These are phyloP conservation scores for Xylaria bambusicola DNA, from an alignment of 495 filamentous ascomycete species.

Conservation along the genomic window DNA sequence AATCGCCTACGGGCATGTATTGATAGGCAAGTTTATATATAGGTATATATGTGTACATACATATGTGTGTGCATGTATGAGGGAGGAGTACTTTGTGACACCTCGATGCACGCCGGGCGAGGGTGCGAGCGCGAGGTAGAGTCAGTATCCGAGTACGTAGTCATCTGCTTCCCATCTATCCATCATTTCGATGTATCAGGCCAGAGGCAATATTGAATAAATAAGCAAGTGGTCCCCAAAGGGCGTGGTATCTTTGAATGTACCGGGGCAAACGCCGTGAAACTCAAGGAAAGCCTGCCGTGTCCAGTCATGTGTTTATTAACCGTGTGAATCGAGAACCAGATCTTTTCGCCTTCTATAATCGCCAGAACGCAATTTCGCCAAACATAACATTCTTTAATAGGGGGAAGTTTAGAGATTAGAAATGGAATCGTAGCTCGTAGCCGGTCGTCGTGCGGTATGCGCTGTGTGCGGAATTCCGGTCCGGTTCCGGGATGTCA, in stretches of 20 bases:
- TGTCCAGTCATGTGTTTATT: conserved; percentile 13
- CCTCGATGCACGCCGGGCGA: neutral
- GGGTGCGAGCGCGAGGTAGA: neutral
- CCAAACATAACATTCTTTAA: neutral
- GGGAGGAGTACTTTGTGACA: neutral
- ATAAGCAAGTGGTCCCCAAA: conserved; percentile 4
- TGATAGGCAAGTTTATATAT: neutral
- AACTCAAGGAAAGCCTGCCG: conserved; percentile 11
- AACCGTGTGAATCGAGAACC: neutral
- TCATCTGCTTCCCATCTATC: conserved; percentile 9
- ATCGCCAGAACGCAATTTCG: conserved; percentile 3
- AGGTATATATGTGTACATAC: neutral
- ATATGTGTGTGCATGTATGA: neutral
- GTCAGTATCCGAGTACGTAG: neutral
- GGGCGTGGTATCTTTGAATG: conserved; percentile 11
- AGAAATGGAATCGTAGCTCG: conserved; percentile 52
- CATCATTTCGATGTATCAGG: conserved; percentile 5
- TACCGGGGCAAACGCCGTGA: neutral
- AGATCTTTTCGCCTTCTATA: neutral
- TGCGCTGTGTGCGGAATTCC: conserved; percentile 37
- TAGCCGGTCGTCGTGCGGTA: conserved; percentile 39
- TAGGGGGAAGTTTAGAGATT: conserved; percentile 39
- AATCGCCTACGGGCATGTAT: too few species aligned
- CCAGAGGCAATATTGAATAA: neutral
- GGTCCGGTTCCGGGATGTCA: conserved; percentile 44